phyloP scores from a whole-genome alignment of 495 filamentous ascomycete species.

The Penicillium steckii region DNA sequence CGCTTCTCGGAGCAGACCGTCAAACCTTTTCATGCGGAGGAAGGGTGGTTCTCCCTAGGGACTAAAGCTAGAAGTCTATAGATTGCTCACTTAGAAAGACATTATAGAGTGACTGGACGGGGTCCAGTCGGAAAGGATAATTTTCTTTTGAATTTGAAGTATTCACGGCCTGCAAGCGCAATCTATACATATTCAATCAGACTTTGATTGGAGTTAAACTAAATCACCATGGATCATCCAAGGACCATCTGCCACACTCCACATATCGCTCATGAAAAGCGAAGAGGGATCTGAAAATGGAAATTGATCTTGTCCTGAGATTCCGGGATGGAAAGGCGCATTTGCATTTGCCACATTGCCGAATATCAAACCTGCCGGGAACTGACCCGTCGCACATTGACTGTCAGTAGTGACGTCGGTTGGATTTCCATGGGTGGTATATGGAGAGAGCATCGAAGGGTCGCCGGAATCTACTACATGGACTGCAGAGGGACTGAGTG shows the following conservation, averaged over 20 bases:
- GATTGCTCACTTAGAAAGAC: not conserved
- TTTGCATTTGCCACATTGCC: slow-evolving; percentile 19
- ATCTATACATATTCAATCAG: not conserved
- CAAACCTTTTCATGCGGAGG: slow-evolving; percentile 30
- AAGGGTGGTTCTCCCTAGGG: not conserved
- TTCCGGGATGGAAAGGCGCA: slow-evolving; percentile 12
- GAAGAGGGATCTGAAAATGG: slow-evolving; percentile 20
- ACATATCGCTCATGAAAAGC: slow-evolving; percentile 31
- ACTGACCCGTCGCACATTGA: slow-evolving; percentile 3
- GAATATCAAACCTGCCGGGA: slow-evolving; percentile 24
- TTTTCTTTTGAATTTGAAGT: not conserved
- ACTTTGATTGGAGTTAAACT: not conserved
- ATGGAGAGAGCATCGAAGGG: slow-evolving; percentile 6
- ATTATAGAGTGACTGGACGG: not conserved
- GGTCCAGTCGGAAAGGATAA: not conserved
- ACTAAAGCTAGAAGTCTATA: not conserved
- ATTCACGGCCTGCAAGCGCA: not conserved
- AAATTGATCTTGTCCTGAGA: slow-evolving; percentile 13
- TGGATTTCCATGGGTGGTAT: not conserved
- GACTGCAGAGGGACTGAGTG: not conserved
- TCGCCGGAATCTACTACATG: not conserved
- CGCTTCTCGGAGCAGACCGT: slow-evolving; percentile 8
- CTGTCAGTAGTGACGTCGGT: slow-evolving; percentile 1
- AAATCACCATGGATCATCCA: slow-evolving; percentile 41
- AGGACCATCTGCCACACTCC: slow-evolving; percentile 42